Conservation (phyloP, 495 filamentous ascomycete species). For the Trichocladium uniseriatum region DNA sequence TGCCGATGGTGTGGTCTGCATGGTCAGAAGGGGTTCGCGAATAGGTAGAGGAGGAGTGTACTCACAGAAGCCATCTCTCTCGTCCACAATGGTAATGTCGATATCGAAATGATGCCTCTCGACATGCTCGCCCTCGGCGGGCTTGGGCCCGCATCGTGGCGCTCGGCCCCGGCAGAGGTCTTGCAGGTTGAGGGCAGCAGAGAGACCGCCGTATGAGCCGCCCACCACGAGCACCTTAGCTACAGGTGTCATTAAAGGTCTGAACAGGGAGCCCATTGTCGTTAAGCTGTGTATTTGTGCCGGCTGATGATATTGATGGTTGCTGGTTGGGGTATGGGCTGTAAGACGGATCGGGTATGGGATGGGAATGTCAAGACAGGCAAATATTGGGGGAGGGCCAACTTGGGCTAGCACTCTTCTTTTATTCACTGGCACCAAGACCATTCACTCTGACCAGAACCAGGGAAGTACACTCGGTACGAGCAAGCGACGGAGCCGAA, state of each 20-base stretch:
- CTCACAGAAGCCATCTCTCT: conserved; percentile 62
- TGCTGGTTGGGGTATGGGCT: too few relatives aligned
- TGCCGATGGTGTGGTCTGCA: conserved; percentile 53
- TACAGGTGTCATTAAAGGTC: conserved; percentile 3
- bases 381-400: too few relatives aligned
- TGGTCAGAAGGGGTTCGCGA: neutral
- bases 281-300: neutral
- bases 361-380: too few relatives aligned
- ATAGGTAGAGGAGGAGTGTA: too few relatives aligned
- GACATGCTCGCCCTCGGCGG: conserved; percentile 10
- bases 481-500: too few relatives aligned
- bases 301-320: too few relatives aligned
- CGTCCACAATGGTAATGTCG: conserved; percentile 59
- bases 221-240: conserved; percentile 48
- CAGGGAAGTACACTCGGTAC: too few relatives aligned
- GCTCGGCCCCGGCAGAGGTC: conserved; percentile 44
- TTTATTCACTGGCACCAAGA: too few relatives aligned
- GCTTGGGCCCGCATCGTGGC: conserved; percentile 17
- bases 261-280: conserved; percentile 14
- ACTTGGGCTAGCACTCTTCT: too few relatives aligned
- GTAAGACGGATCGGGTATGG: too few relatives aligned
- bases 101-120: conserved; percentile 36
- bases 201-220: conserved; percentile 57
- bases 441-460: too few relatives aligned
- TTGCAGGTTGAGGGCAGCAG: conserved; percentile 49